Percentiles rank a stretch among this genome's conserved stretches.
These are phyloP conservation scores for Jamesozyma hellenica DNA, from an alignment of 805 yeast genomes.

Conservation along the genomic window DNA sequence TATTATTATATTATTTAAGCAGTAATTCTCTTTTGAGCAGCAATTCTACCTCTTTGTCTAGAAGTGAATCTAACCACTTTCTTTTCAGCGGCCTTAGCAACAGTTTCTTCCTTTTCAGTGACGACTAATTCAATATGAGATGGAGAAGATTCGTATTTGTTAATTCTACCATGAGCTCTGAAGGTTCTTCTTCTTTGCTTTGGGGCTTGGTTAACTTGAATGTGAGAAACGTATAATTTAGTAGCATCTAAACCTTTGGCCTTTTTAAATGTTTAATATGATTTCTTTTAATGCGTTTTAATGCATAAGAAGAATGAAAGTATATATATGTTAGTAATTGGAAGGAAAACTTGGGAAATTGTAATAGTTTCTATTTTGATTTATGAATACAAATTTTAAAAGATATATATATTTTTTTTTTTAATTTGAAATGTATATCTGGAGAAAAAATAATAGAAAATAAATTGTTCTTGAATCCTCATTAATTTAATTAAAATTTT, in stretches of 20 bases:
- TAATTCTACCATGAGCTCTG: slow-evolving; percentile 99
- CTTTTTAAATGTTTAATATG: slow-evolving; percentile 17
- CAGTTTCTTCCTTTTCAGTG: slow-evolving; percentile 89
- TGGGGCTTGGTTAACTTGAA: slow-evolving; percentile 99
- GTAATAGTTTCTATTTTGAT: too few relatives aligned
- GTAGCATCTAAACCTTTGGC: slow-evolving; percentile 96
- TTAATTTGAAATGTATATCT: too few relatives aligned
- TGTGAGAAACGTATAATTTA: slow-evolving; percentile 90
- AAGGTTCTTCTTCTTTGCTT: slow-evolving; percentile 99
- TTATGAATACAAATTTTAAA: too few relatives aligned
- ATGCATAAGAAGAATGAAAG: too few relatives aligned
- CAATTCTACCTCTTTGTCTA: slow-evolving; percentile 88
- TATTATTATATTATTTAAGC: slow-evolving; percentile 32
- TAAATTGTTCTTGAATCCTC: too few relatives aligned
- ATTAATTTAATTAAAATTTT: too few relatives aligned
- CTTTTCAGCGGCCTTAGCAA: slow-evolving; percentile 80
- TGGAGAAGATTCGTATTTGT: slow-evolving; percentile 98
- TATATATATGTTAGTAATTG: too few relatives aligned
- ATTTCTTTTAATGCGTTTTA: too few relatives aligned
- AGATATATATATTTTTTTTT: too few relatives aligned
- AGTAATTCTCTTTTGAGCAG: slow-evolving; percentile 78
- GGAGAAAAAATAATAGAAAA: too few relatives aligned
- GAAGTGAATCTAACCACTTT: slow-evolving; percentile 64
- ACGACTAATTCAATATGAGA: slow-evolving; percentile 96
- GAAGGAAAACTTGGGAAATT: too few relatives aligned